A percentile compares a stretch with the other conserved stretches of the same genome.
These are phyloP conservation scores for Diutina pseudorugosa DNA, from an alignment of 1,139 yeast genomes.

Conservation along the genomic window DNA sequence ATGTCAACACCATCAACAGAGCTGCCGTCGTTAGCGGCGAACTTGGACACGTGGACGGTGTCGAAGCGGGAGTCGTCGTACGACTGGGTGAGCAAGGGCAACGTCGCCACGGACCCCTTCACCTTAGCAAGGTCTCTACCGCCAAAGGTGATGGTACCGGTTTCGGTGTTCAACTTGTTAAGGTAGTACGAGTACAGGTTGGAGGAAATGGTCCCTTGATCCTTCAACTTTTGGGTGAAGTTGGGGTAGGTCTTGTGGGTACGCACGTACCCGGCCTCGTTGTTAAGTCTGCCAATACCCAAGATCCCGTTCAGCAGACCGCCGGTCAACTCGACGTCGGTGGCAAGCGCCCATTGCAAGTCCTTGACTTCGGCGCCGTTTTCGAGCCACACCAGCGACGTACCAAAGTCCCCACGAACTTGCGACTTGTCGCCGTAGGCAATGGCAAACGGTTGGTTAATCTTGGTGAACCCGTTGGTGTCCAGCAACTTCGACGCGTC, in stretches of 20 bases:
- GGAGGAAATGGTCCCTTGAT: neutral
- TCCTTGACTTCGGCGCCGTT: conserved; percentile 4
- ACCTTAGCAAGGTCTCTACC: neutral
- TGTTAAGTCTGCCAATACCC: conserved; percentile 5
- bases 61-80: neutral
- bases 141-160: neutral
- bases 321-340: neutral
- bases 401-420: conserved; percentile 6
- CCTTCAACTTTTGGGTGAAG: neutral
- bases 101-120: neutral
- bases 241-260: neutral
- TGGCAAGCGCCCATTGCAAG: conserved; percentile 7
- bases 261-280: neutral
- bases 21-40: neutral
- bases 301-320: conserved; percentile 6
- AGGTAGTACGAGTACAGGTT: neutral
- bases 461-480: conserved; percentile 3
- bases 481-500: neutral
- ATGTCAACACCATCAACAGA: neutral
- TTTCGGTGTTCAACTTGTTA: neutral
- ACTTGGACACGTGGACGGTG: neutral
- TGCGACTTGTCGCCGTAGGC: conserved; percentile 5
- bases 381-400: conserved; percentile 4
- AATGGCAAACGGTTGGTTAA: conserved; percentile 5
- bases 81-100: neutral